A percentile compares a stretch with the other conserved stretches of the same genome.
Evolutionary conservation across 129 eudicot genomes (phyloP).

Genomic region (Saposhnikovia divaricata): DNA sequence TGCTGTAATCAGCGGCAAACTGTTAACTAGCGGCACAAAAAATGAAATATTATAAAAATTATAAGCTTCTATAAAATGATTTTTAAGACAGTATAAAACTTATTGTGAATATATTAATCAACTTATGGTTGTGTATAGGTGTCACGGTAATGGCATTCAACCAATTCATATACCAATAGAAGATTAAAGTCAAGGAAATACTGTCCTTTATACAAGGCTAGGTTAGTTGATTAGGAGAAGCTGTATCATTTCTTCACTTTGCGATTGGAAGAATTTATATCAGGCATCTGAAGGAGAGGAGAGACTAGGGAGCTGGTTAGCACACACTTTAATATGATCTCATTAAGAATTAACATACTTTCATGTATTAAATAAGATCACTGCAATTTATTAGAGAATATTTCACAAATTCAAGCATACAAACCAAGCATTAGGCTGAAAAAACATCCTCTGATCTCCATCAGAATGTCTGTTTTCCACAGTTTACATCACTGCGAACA

Average conservation of each 20-base stretch:
- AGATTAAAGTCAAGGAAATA: background rate
- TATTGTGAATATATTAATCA: background rate
- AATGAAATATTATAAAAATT: background rate
- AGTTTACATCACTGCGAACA: background rate
- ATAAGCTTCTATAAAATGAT: background rate
- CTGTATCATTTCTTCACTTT: background rate
- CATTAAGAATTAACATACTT: background rate
- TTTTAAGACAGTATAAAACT: background rate
- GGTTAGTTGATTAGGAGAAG: background rate
- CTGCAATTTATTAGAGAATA: background rate
- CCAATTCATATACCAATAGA: background rate
- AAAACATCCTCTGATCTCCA: constrained; percentile 1
- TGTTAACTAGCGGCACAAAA: background rate
- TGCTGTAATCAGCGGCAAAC: background rate
- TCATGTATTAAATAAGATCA: background rate
- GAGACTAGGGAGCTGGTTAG: background rate
- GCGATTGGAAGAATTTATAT: background rate
- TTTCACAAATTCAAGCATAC: background rate
- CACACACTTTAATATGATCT: background rate
- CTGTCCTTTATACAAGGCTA: background rate
- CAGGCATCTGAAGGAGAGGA: background rate
- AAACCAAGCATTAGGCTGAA: background rate
- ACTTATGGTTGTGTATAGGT: background rate
- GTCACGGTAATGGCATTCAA: background rate
- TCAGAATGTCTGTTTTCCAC: background rate